Percentiles rank a stretch among this genome's conserved stretches.
Evolutionary conservation across 768 basidiomycete species (phyloP).

Genomic region (Leccinum arenicola): DNA sequence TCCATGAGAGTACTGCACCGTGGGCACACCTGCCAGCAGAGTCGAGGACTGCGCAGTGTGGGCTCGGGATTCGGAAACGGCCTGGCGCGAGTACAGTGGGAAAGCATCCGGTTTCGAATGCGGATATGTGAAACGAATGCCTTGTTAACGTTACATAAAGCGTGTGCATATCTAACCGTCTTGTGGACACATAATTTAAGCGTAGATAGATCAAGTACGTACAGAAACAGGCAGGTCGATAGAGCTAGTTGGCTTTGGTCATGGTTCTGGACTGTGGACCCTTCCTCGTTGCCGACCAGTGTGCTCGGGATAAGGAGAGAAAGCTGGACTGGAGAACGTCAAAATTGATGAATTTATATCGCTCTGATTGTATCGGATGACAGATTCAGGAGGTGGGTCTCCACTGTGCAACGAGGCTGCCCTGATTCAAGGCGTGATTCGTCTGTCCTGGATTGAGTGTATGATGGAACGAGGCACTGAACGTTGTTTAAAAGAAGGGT

Average conservation of each 20-base stretch:
- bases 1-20: conserved; percentile 14
- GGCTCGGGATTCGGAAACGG: neutral
- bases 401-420: neutral
- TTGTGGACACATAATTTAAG: neutral
- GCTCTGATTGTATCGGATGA: neutral
- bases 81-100: neutral
- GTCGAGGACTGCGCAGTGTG: neutral
- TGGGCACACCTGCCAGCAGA: neutral
- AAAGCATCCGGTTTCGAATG: neutral
- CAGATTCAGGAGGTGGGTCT: neutral
- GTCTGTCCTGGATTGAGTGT: neutral
- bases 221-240: neutral
- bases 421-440: neutral
- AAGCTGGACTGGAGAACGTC: neutral
- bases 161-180: neutral
- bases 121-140: conserved; percentile 1
- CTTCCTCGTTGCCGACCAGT: conserved; percentile 2
- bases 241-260: neutral
- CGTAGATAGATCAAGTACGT: conserved; percentile 9
- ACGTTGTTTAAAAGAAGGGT: neutral
- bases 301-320: neutral
- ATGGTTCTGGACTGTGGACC: conserved; percentile 7
- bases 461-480: conserved; percentile 5
- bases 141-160: conserved; percentile 1
- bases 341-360: neutral